Conservation (phyloP, 805 yeast genomes). For the Schizosaccharomyces osmophilus region DNA sequence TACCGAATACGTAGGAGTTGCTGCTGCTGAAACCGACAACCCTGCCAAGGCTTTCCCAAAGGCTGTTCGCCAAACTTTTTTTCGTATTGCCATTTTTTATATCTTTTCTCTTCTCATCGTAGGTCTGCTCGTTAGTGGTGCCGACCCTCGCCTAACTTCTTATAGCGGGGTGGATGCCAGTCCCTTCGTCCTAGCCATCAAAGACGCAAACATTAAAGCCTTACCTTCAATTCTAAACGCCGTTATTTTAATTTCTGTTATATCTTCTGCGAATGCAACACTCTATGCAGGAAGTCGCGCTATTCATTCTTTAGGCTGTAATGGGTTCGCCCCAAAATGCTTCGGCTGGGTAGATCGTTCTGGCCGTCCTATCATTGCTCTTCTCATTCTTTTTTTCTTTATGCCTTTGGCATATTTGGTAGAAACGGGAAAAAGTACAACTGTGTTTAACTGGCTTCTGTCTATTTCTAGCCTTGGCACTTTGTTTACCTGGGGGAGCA, state of each 20-base stretch:
- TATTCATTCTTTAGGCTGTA: constrained; percentile 39
- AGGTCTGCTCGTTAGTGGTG: constrained; percentile 50
- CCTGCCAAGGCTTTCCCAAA: constrained; percentile 44
- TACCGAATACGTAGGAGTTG: constrained; percentile 47
- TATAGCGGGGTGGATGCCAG: constrained; percentile 29
- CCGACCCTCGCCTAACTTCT: constrained; percentile 25
- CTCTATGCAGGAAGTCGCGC: constrained; percentile 51
- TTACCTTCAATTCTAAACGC: constrained; percentile 53
- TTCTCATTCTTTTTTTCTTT: constrained; percentile 20
- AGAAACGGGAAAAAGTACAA: not conserved
- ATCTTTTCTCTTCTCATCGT: constrained; percentile 30
- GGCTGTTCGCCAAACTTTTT: constrained; percentile 61
- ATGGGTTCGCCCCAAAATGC: constrained; percentile 35
- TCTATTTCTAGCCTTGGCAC: constrained; percentile 56
- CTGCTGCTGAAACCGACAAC: constrained; percentile 53
- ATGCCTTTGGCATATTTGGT: constrained; percentile 14
- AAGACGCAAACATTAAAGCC: constrained; percentile 39
- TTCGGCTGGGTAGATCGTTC: constrained; percentile 47
- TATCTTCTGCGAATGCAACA: constrained; percentile 55
- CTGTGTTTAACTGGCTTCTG: constrained; percentile 47
- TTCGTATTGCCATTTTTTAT: constrained; percentile 57
- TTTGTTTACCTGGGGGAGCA: constrained; percentile 59
- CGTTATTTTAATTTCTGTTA: constrained; percentile 40
- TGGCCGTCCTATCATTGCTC: constrained; percentile 60
- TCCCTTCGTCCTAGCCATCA: constrained; percentile 51